Evolutionary conservation across 139 green algal genomes (phyloP).

Genomic region (Chlorella sp.): DNA sequence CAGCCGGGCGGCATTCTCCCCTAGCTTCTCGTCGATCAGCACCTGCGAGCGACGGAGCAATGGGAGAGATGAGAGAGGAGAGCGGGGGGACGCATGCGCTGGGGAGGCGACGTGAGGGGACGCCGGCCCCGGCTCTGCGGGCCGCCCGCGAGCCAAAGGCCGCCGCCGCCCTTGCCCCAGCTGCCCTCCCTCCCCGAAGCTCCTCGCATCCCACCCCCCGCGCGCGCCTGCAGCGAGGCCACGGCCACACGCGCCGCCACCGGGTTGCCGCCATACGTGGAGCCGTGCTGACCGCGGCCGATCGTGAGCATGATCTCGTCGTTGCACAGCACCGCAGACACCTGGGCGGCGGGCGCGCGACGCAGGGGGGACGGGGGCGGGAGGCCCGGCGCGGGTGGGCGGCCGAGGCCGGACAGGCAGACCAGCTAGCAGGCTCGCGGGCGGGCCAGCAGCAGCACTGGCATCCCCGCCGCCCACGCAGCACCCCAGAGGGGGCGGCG

Average conservation of each 20-base stretch:
- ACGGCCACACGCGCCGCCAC: constrained; percentile 84
- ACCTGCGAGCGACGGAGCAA: constrained; percentile 71
- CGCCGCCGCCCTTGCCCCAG: too few species aligned
- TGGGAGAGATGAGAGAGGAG: not conserved
- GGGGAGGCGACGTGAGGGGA: not conserved
- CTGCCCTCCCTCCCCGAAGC: too few species aligned
- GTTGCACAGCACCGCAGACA: constrained; percentile 85
- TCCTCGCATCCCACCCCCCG: too few species aligned
- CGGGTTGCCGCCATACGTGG: constrained; percentile 95
- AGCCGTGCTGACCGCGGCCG: constrained; percentile 82
- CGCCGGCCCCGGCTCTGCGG: not conserved
- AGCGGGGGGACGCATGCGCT: not conserved
- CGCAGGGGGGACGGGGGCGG: too few species aligned
- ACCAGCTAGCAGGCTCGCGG: too few species aligned
- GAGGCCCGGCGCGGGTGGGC: too few species aligned
- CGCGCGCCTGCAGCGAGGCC: constrained; percentile 81
- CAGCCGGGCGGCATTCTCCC: constrained; percentile 76
- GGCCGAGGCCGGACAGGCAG: too few species aligned
- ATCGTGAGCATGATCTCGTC: constrained; percentile 93
- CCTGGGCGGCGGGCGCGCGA: too few species aligned
- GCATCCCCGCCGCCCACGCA: too few species aligned
- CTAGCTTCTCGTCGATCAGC: constrained; percentile 92
- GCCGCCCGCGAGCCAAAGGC: not conserved
- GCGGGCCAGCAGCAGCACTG: too few species aligned
- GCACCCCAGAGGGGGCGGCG: too few species aligned